Evolutionary conservation across 768 basidiomycete genomes (phyloP).

Genomic region (Russula brevipes): DNA sequence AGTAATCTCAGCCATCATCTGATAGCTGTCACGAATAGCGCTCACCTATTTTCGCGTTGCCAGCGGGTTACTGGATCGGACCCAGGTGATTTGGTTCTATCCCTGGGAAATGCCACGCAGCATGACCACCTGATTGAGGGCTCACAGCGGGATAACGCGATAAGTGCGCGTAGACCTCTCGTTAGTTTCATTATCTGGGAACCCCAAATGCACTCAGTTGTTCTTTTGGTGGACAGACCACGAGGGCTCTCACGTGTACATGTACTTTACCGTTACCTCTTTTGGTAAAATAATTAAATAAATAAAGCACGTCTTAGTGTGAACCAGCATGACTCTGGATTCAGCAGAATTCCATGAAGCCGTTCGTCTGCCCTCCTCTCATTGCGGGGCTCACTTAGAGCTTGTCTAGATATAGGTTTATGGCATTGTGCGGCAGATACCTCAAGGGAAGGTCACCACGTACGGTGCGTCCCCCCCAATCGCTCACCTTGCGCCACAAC

Average conservation of each 20-base stretch:
- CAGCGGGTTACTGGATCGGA: slow-evolving; percentile 4
- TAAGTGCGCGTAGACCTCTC: neutral
- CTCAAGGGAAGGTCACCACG: slow-evolving; percentile 60
- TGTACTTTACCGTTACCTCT: too few species aligned
- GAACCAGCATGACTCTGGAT: slow-evolving; percentile 36
- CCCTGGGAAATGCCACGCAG: slow-evolving; percentile 2
- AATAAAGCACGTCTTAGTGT: neutral
- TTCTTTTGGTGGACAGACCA: neutral
- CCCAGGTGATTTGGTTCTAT: neutral
- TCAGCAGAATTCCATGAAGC: slow-evolving; percentile 59
- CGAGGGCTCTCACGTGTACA: neutral
- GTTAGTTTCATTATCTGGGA: neutral
- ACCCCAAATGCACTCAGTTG: neutral
- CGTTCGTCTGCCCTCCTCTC: slow-evolving; percentile 33
- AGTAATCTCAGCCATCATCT: neutral
- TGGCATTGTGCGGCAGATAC: slow-evolving; percentile 64
- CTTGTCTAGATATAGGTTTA: slow-evolving; percentile 51
- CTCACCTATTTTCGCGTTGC: neutral
- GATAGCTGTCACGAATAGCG: neutral
- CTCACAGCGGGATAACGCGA: neutral
- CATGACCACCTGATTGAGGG: neutral
- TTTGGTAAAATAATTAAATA: neutral
- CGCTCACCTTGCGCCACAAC: neutral
- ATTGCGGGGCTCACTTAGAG: neutral
- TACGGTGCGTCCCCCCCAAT: slow-evolving; percentile 48